A percentile compares a stretch with the other conserved stretches of the same genome.
phyloP scores from a whole-genome alignment of 495 filamentous ascomycete genomes.

The Tuber borchii region DNA sequence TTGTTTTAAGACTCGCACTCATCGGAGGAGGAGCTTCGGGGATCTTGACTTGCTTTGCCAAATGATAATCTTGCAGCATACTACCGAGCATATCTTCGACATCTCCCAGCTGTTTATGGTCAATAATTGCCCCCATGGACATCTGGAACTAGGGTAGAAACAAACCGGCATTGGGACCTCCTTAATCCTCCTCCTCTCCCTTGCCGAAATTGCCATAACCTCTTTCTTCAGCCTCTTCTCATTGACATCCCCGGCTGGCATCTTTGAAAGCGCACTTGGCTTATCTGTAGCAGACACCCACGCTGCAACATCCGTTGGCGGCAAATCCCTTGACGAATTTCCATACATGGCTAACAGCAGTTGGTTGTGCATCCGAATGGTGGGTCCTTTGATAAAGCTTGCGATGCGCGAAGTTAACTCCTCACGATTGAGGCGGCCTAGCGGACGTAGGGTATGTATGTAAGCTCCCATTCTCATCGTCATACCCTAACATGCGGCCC shows the following conservation, averaged over 20 bases:
- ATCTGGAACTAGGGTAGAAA: neutral
- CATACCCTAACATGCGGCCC: neutral
- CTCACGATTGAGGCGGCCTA: constrained; percentile 76
- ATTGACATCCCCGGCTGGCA: constrained; percentile 79
- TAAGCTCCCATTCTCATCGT: neutral
- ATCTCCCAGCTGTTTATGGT: constrained; percentile 53
- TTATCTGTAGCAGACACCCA: constrained; percentile 98
- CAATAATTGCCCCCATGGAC: constrained; percentile 9
- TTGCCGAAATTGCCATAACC: constrained; percentile 81
- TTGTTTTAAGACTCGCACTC: constrained; percentile 74
- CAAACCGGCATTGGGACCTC: constrained; percentile 48
- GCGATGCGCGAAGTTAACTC: constrained; percentile 75
- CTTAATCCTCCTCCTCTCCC: constrained; percentile 83
- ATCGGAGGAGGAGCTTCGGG: constrained; percentile 72
- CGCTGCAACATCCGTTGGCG: constrained; percentile 82
- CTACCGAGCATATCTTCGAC: constrained; percentile 57
- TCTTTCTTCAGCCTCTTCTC: constrained; percentile 87
- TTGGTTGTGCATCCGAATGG: constrained; percentile 82
- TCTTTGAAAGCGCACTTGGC: constrained; percentile 64
- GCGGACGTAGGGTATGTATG: neutral
- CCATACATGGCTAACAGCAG: constrained; percentile 76
- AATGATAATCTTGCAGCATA: constrained; percentile 62
- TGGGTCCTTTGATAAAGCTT: constrained; percentile 61
- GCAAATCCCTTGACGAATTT: constrained; percentile 80
- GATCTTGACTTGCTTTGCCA: constrained; percentile 59